phyloP scores from a whole-genome alignment of 306 rosid genomes.

The Chamaecrista fasciculata region DNA sequence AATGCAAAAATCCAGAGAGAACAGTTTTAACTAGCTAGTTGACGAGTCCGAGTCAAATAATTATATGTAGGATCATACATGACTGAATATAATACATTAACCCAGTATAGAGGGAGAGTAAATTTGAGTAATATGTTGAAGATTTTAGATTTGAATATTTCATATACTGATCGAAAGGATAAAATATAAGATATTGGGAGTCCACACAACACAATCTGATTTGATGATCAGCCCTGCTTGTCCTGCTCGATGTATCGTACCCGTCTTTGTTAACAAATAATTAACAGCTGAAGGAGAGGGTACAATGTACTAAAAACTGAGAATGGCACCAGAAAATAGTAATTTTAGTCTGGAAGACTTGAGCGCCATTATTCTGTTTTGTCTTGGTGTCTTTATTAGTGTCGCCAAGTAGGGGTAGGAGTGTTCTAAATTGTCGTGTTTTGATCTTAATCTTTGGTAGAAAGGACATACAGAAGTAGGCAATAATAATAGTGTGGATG shows the following conservation, averaged over 20 bases:
- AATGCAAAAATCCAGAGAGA: not conserved
- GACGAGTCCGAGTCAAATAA: not conserved
- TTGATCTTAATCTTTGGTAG: not conserved
- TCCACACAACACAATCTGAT: not conserved
- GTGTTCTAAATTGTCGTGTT: not conserved
- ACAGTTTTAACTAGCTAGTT: not conserved
- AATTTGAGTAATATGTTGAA: not conserved
- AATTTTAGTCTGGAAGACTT: slow-evolving; percentile 12
- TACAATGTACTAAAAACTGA: slow-evolving; percentile 14
- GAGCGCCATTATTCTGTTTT: slow-evolving; percentile 9
- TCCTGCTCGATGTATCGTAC: slow-evolving; percentile 4
- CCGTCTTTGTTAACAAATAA: slow-evolving; percentile 13
- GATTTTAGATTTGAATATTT: not conserved
- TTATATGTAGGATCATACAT: not conserved
- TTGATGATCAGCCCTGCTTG: slow-evolving; percentile 8
- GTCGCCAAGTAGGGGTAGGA: slow-evolving; percentile 14
- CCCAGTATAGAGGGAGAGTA: no score
- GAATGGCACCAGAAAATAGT: slow-evolving; percentile 3
- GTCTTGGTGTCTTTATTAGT: slow-evolving; percentile 16
- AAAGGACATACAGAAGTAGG: not conserved
- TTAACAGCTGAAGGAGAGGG: slow-evolving; percentile 18
- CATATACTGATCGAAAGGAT: no score
- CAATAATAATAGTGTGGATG: not conserved
- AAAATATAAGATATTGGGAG: slow-evolving; percentile 15
- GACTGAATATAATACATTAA: no score